Base-by-base conservation (phyloP, 768 basidiomycete genomes). In the Mycena galopus region DNA sequence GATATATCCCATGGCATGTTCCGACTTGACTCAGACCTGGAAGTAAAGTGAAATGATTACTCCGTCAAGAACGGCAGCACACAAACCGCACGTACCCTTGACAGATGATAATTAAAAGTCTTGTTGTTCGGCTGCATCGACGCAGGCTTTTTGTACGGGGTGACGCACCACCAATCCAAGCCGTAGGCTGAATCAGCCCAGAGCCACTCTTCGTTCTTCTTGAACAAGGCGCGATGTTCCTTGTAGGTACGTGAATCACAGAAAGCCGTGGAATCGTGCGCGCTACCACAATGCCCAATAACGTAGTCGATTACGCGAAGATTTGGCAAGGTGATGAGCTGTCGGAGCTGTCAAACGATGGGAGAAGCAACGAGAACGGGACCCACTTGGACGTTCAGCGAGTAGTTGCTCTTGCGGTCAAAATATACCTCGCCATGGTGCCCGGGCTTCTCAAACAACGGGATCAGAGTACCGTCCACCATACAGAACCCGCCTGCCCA, bases 341-440 rank as follows among this genome's bases (percentile, higher is more conserved):
- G 23, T 14, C 12, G 35, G 58, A 42, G 29, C 4, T 4, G 30
- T 50, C 23, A 56, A n/a, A 56, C 5, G 44, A 11, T 25, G 1
- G 44, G 8, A 23, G 23, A n/a, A 50, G n/a, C 8, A 12, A n/a
- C 16, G 10, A 8, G 47, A n/a, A 23, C n/a, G 8, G 16, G 7
- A 50, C 47, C 8, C 60, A 76, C 75, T 47, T 74, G 75, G 4
- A 69, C 25, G 69, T 76, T 74, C 37, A 81, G 27, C 5, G 53
- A 55, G 27, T 55, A 55, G 16, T 55, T 55, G 25, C 53, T 55
- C 53, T 55, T 55, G 25, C 53, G 11, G 27, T 55, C 53, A 55
- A 81, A 86, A 44, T 80, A 86, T 12, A 78, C 79, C 57, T 84
- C 80, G 1, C 84, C 82, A 75, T 80, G 79, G 33, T 75, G 75